Base-by-base conservation (phyloP, 164 flowering plant genomes). In the Saururus chinensis region DNA sequence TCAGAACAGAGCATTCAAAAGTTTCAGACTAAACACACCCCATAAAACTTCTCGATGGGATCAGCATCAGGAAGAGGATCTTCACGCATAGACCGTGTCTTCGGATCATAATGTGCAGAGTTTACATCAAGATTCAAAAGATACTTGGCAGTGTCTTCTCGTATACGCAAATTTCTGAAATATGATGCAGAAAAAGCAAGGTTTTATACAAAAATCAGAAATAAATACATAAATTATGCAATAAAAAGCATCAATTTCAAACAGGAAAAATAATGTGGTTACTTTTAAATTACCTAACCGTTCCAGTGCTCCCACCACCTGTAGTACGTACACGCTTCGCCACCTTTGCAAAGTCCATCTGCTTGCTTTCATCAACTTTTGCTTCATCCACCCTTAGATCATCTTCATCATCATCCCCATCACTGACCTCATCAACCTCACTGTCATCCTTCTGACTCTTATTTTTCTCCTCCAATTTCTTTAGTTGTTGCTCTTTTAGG, bases 321-420 rank as follows among this genome's bases (percentile, higher is more conserved):
- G 96, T 92, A 3, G 98, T 92, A n/a, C 96, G 92, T 57, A 92
- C 98, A 84, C 92, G 96, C 76, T 92, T 92, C 67, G 87, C 96
- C 60, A 89, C 98, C 78, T 92, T 92, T 24, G 96, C 98, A 70
- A 89, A 89, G 61, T 87, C 93, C 93, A 87, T 85, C 59, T 87
- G 91, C 60, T 85, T 84, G 73, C 93, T 87, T 60, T 89, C 96
- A 64, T 88, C 95, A 64, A 90, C 91, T 73, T 86, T 88, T 25
- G 95, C 97, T 81, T 88, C 97, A 71, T 89, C 93, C 19, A 85
- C 76, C 71, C 72, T 87, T 53, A 88, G 45, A 40, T 64, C 82
- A 74, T 90, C 97, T 52, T 90, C 97, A 68, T 83, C 82, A 20
- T 91, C 85, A 20, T 87, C 97, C 49, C 80, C 90, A 42, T 81